These are phyloP conservation scores for Stagonosporopsis vannaccii DNA, from an alignment of 2,329 filamentous ascomycete genomes.

Conservation along the genomic window DNA sequence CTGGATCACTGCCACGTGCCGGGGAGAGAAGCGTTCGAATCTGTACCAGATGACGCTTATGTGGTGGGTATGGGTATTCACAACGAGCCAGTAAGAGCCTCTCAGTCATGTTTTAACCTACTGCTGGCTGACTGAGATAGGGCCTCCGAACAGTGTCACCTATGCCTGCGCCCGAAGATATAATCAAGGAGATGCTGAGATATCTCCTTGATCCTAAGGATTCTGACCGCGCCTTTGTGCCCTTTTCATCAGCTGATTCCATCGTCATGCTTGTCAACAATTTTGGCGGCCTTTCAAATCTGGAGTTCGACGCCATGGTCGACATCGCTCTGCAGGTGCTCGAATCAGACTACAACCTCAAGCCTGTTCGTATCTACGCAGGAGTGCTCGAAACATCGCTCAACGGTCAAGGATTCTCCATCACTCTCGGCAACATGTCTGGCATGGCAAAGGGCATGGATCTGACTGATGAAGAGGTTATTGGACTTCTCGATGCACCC, in stretches of 20 bases:
- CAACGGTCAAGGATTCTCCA: conserved; percentile 64
- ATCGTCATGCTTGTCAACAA: conserved; percentile 59
- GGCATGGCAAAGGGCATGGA: conserved; percentile 53
- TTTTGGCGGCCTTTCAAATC: conserved; percentile 57
- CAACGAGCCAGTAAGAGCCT: conserved; percentile 55
- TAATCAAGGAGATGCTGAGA: conserved; percentile 57
- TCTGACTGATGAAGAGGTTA: conserved; percentile 51
- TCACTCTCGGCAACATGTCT: conserved; percentile 62
- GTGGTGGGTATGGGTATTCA: conserved; percentile 60
- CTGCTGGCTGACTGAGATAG: conserved; percentile 26
- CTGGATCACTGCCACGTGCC: conserved; percentile 63
- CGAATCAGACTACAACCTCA: conserved; percentile 57
- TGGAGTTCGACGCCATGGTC: conserved; percentile 59
- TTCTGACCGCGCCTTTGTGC: conserved; percentile 58
- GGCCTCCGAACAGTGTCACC: conserved; percentile 56
- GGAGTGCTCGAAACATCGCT: conserved; percentile 61
- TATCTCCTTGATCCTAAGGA: conserved; percentile 59
- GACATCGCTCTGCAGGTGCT: conserved; percentile 53
- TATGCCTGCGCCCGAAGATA: conserved; percentile 58
- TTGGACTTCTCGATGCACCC: conserved; percentile 58
- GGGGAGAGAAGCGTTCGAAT: conserved; percentile 59
- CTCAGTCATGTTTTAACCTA: background rate
- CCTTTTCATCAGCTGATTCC: conserved; percentile 55
- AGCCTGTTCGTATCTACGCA: conserved; percentile 56
- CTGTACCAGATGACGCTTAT: conserved; percentile 50